Conservation (phyloP, 1,139 yeast genomes). For the Zygoascus meyerae region DNA sequence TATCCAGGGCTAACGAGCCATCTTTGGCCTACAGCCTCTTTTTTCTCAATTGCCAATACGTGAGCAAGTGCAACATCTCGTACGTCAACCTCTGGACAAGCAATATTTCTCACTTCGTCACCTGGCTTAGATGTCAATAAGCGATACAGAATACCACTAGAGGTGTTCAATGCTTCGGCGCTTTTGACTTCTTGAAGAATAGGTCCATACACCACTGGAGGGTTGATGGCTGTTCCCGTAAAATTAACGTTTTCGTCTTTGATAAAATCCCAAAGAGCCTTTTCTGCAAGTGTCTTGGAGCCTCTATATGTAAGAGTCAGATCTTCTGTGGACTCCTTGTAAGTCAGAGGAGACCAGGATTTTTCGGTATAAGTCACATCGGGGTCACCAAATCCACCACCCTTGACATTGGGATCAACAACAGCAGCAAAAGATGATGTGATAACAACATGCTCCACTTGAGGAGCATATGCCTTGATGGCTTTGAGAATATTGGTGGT, state of each 20-base stretch:
- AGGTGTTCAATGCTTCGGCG: slow-evolving; percentile 28
- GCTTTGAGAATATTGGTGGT: slow-evolving; percentile 43
- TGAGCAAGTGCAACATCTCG: slow-evolving; percentile 52
- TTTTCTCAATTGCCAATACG: slow-evolving; percentile 38
- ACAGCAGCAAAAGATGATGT: slow-evolving; percentile 53
- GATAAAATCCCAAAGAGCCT: slow-evolving; percentile 42
- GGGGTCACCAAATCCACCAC: neutral
- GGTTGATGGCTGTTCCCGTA: slow-evolving; percentile 41
- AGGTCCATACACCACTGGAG: slow-evolving; percentile 49
- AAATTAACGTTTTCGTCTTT: slow-evolving; percentile 36
- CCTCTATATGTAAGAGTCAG: neutral
- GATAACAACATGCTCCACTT: slow-evolving; percentile 46
- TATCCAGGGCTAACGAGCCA: slow-evolving; percentile 37
- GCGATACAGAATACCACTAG: slow-evolving; percentile 22
- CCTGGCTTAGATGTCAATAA: slow-evolving; percentile 20
- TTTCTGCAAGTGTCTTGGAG: slow-evolving; percentile 41
- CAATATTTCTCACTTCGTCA: slow-evolving; percentile 7
- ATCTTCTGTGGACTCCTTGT: slow-evolving; percentile 33
- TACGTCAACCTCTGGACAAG: slow-evolving; percentile 40
- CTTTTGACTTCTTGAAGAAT: slow-evolving; percentile 28
- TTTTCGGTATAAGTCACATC: slow-evolving; percentile 27
- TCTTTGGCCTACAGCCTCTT: slow-evolving; percentile 36
- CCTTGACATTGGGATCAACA: slow-evolving; percentile 19
- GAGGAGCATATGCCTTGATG: slow-evolving; percentile 41
- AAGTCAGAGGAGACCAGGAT: slow-evolving; percentile 42